Conservation (phyloP, 768 basidiomycete genomes). For the Phaeotremella skinneri region DNA sequence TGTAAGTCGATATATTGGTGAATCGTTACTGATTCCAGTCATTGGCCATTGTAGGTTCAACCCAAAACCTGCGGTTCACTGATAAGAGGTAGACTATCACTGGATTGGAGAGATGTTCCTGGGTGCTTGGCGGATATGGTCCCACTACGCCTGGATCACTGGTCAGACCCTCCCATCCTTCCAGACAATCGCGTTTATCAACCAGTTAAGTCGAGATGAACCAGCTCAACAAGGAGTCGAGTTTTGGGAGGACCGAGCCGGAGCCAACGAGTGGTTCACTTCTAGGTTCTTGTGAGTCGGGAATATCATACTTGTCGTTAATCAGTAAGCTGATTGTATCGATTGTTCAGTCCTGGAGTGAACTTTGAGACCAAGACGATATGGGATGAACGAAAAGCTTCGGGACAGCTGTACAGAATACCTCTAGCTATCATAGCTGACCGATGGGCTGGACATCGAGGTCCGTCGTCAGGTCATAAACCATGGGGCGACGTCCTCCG, state of each 20-base stretch:
- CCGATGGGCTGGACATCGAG: slow-evolving; percentile 29
- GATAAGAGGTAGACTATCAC: neutral
- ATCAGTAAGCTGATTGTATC: neutral
- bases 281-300: slow-evolving; percentile 36
- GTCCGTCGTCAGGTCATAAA: slow-evolving; percentile 27
- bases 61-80: neutral
- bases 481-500: slow-evolving; percentile 36
- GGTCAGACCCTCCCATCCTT: slow-evolving; percentile 14
- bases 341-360: slow-evolving; percentile 35
- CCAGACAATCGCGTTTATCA: slow-evolving; percentile 21
- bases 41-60: neutral
- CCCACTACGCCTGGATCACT: slow-evolving; percentile 18
- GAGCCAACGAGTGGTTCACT: slow-evolving; percentile 33
- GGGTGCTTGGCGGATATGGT: slow-evolving; percentile 27
- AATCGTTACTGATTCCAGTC: neutral
- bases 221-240: neutral
- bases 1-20: slow-evolving; percentile 19
- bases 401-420: slow-evolving; percentile 18
- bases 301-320: no score
- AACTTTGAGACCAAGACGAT: slow-evolving; percentile 17
- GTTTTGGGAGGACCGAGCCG: slow-evolving; percentile 28
- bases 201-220: slow-evolving; percentile 10
- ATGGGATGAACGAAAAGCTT: slow-evolving; percentile 25
- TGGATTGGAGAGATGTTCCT: slow-evolving; percentile 27
- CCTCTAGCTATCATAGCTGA: slow-evolving; percentile 26